phyloP scores from a whole-genome alignment of 495 filamentous ascomycete species.

The Aspergillus coremiiformis region DNA sequence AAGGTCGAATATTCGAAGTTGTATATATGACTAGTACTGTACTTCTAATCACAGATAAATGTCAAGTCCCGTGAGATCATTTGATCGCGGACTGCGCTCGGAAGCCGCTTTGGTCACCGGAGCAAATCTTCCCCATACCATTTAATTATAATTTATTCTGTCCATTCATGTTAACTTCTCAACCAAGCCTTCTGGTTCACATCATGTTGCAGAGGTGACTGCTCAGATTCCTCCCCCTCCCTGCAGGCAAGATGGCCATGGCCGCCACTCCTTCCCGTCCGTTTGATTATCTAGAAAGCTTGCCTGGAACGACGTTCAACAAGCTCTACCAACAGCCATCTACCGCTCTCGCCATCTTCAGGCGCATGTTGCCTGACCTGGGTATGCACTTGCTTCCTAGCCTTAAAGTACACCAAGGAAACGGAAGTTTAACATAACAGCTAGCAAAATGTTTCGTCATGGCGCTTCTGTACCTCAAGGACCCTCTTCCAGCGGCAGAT shows the following conservation, averaged over 20 bases:
- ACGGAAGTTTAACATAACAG: conserved; percentile 18
- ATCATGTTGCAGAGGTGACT: conserved; percentile 35
- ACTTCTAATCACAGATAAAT: neutral
- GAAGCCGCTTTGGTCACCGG: conserved; percentile 28
- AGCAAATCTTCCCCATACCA: conserved; percentile 17
- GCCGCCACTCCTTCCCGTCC: conserved; percentile 57
- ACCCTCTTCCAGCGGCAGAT: conserved; percentile 63
- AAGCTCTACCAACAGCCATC: conserved; percentile 94
- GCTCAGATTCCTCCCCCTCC: conserved; percentile 15
- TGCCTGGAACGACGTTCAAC: conserved; percentile 79
- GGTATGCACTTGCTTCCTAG: conserved; percentile 46
- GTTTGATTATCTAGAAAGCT: conserved; percentile 83
- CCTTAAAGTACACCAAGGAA: conserved; percentile 2
- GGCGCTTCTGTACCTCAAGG: conserved; percentile 80
- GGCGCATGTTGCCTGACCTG: conserved; percentile 89
- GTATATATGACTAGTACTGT: neutral
- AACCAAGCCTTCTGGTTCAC: conserved; percentile 7
- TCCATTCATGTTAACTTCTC: neutral
- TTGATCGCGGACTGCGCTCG: conserved; percentile 31
- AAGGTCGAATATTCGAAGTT: neutral
- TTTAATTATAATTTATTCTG: conserved; percentile 7
- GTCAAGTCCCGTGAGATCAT: conserved; percentile 19
- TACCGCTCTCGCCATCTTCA: conserved; percentile 89
- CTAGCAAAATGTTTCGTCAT: conserved; percentile 92
- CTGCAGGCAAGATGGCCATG: conserved; percentile 60